A percentile compares a stretch with the other conserved stretches of the same genome.
Conservation (phyloP, 192 early-diverging fungal genomes). For the Coemansia guatemalensis region DNA sequence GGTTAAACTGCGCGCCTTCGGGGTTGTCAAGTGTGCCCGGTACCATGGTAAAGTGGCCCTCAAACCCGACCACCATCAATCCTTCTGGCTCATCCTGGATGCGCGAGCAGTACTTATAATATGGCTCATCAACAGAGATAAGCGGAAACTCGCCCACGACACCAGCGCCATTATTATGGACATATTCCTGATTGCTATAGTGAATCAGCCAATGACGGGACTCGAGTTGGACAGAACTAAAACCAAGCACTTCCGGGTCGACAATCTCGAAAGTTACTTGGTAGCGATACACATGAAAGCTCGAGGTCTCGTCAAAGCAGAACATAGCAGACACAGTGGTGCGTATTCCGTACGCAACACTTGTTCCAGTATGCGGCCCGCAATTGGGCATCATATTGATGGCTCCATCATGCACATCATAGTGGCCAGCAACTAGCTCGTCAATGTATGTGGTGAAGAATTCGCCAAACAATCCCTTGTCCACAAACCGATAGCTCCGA, state of each 20-base stretch:
- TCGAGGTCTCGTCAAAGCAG: slow-evolving; percentile 37
- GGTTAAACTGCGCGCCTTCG: slow-evolving; percentile 23
- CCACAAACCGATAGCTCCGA: slow-evolving; percentile 29
- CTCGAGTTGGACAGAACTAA: slow-evolving; percentile 27
- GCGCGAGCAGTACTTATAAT: slow-evolving; percentile 38
- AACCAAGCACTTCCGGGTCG: slow-evolving; percentile 17
- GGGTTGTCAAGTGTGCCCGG: slow-evolving; percentile 44
- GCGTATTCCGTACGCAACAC: slow-evolving; percentile 27
- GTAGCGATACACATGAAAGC: slow-evolving; percentile 38
- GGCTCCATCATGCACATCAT: slow-evolving; percentile 18
- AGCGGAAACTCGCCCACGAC: slow-evolving; percentile 41
- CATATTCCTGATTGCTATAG: slow-evolving; percentile 21
- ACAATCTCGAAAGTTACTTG: slow-evolving; percentile 43
- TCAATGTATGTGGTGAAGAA: slow-evolving; percentile 37
- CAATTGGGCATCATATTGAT: slow-evolving; percentile 47
- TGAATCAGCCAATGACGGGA: slow-evolving; percentile 35
- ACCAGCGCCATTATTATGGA: slow-evolving; percentile 19
- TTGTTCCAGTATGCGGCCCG: slow-evolving; percentile 28
- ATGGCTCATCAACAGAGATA: slow-evolving; percentile 24
- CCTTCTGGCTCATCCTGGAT: slow-evolving; percentile 32
- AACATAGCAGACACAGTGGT: slow-evolving; percentile 49
- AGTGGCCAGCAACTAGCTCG: slow-evolving; percentile 18
- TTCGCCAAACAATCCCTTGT: slow-evolving; percentile 44
- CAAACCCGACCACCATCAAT: slow-evolving; percentile 24
- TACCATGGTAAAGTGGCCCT: slow-evolving; percentile 40